Evolutionary conservation across 2,329 filamentous ascomycete species (phyloP), one percentile per base, ranked within the genome.

Genomic region (Fusarium hainanense): DNA sequence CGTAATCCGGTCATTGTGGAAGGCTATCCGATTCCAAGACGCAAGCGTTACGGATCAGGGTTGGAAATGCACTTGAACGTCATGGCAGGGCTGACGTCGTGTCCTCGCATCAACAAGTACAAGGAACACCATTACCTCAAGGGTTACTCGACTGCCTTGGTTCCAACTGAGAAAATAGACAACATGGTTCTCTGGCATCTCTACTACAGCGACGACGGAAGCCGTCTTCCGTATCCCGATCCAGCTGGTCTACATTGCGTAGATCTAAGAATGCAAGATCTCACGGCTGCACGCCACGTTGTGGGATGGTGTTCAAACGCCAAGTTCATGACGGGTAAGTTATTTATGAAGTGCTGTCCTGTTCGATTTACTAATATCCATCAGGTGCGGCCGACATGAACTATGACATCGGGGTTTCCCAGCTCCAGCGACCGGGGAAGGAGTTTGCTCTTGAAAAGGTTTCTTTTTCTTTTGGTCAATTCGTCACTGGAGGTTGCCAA

Each of bases 301-400:
- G 27, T 63, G 2, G 55, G 59, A 4, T 63, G 47, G 59, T 59
- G 48, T 12, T 59, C 34, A 1, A 21, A 48, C 0, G 59, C 42
- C 3, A 52, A 18, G 0, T 48, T 47, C 21, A 21, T 16, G 30
- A 2, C 34, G 0, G 54, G 46, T 57, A 16, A 9, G 20, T 37
- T 14, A 0, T 7, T 21, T 2, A 10, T 18, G 7, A 7, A 7
- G 1, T 11, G 3, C 0, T 12, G 0, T 12, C 9, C 7, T 46
- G 9, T 7, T n/a, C 1, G 3, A 5, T 0, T 8, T n/a, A 46
- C 23, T 46, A 0, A 46, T 8, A 13, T 0, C 4, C 5, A 12
- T 5, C 6, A 57, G 34, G 46, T 14, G 21, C 54, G 2, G 7
- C 34, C 2, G 6, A 25, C 3, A n/a, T 28, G 9, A 8, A 34